Evolutionary conservation across 2,329 filamentous ascomycete genomes (phyloP).

Genomic region (Westerdykella sp.): DNA sequence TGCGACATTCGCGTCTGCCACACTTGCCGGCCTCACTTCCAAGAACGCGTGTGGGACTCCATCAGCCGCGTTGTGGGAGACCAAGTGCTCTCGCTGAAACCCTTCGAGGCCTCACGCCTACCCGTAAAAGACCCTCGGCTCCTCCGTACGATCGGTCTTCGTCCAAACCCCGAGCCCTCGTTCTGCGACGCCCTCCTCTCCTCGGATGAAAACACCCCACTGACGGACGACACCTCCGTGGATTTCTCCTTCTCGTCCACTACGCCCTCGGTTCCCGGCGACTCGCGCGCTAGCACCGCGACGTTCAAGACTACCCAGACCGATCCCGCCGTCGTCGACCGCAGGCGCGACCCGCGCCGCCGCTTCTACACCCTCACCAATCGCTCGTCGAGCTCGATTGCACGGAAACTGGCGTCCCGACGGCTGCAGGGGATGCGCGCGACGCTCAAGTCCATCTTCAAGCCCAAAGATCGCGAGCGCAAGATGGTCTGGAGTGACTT

Average conservation of each 20-base stretch:
- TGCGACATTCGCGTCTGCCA: conserved; percentile 47
- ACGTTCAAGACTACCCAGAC: conserved; percentile 31
- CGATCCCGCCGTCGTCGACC: conserved; percentile 20
- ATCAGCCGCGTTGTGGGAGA: conserved; percentile 41
- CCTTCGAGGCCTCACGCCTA: conserved; percentile 25
- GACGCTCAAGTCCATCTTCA: conserved; percentile 27
- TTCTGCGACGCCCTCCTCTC: conserved; percentile 6
- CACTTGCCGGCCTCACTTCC: conserved; percentile 45
- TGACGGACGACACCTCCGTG: conserved; percentile 4
- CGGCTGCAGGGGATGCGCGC: conserved; percentile 18
- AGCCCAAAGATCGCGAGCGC: not conserved
- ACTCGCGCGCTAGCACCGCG: conserved; percentile 17
- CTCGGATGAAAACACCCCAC: conserved; percentile 1
- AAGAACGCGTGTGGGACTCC: conserved; percentile 43
- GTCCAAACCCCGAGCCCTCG: conserved; percentile 1
- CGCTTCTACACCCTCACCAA: conserved; percentile 27
- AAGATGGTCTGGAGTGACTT: not conserved
- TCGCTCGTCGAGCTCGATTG: conserved; percentile 17
- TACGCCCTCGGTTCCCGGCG: conserved; percentile 10
- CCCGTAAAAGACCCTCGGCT: conserved; percentile 33
- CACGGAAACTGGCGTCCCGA: conserved; percentile 14
- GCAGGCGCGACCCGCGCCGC: conserved; percentile 17
- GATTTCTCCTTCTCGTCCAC: conserved; percentile 6
- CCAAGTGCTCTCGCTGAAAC: conserved; percentile 28
- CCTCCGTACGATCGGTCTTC: conserved; percentile 32